phyloP scores from a whole-genome alignment of 495 filamentous ascomycete genomes.

The Lasiosphaeria miniovina region DNA sequence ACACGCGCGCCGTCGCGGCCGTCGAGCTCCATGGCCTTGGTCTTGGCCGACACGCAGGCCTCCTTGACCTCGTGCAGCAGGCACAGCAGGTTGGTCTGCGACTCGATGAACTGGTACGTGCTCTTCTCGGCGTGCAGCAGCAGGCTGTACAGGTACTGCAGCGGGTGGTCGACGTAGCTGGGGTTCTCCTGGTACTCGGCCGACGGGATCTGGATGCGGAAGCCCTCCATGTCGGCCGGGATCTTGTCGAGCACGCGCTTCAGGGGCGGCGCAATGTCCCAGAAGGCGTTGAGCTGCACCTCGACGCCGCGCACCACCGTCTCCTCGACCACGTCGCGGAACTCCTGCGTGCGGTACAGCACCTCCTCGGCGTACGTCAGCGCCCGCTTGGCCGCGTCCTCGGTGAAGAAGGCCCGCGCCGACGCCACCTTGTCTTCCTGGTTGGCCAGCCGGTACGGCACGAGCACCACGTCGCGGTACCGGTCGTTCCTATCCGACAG shows the following conservation, averaged over 20 bases:
- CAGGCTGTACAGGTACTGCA: constrained; percentile 84
- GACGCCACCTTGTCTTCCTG: constrained; percentile 65
- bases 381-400: constrained; percentile 69
- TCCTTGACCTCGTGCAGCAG: constrained; percentile 89
- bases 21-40: constrained; percentile 54
- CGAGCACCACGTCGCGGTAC: constrained; percentile 75
- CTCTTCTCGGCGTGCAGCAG: constrained; percentile 83
- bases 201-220: constrained; percentile 66
- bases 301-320: constrained; percentile 87
- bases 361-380: constrained; percentile 62
- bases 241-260: constrained; percentile 73
- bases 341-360: constrained; percentile 69
- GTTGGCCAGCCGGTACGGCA: constrained; percentile 72
- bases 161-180: constrained; percentile 67
- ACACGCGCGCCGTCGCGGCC: constrained; percentile 55
- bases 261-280: constrained; percentile 91
- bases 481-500: constrained; percentile 78
- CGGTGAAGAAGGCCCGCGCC: constrained; percentile 74
- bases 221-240: constrained; percentile 48
- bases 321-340: constrained; percentile 75
- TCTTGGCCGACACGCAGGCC: constrained; percentile 63
- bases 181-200: constrained; percentile 85
- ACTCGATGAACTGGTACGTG: constrained; percentile 95
- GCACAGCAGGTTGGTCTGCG: constrained; percentile 89
- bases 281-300: constrained; percentile 86